Evolutionary conservation across 2,329 filamentous ascomycete genomes (phyloP), one percentile per base, ranked within the genome.

Genomic region (Penicillium sp.): DNA sequence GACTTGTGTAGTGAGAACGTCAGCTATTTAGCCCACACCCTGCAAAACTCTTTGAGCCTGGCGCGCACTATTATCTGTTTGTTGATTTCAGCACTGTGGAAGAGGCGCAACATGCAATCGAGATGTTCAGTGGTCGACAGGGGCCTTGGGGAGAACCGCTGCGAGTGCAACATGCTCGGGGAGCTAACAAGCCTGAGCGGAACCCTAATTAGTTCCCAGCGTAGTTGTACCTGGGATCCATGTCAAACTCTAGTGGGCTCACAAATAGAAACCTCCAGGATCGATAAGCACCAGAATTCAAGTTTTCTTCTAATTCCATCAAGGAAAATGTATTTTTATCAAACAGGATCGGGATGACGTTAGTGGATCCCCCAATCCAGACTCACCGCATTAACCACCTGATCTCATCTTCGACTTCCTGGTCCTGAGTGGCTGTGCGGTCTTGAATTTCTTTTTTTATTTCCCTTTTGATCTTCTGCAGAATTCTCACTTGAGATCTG

Each of bases 31-130:
- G 71, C 31, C 77, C 72, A 45, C 79, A 69, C 55, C 77, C 66
- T 52, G 76, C 61, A 52, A 80, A 70, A 41, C 66, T 64, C 16
- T 58, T 65, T n/a, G 66, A 68, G 27, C 64, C 69, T 0, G 76
- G 75, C 18, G 72, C 76, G 45, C 71, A 78, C 52, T 74, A 82
- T 60, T 82, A 78, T 59, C 76, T 77, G 50, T 83, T 82, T 42
- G 75, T 83, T n/a, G 78, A 83, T 50, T 72, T 83, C 39, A 66
- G 64, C 32, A 75, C 69, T 4, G 55, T 63, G 0, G 71, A 77
- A 35, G 73, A 81, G 44, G 76, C 76, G 0, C 59, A 70, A 22
- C 60, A 60, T 7, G 79, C 77, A 14, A 67, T 76, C 41, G 52
- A 66, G 6, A 61, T 61, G 1, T 42, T 77, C 29, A 61, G 65